Conservation (phyloP, 2,329 filamentous ascomycete genomes). For the Cryphonectria carpinicola region DNA sequence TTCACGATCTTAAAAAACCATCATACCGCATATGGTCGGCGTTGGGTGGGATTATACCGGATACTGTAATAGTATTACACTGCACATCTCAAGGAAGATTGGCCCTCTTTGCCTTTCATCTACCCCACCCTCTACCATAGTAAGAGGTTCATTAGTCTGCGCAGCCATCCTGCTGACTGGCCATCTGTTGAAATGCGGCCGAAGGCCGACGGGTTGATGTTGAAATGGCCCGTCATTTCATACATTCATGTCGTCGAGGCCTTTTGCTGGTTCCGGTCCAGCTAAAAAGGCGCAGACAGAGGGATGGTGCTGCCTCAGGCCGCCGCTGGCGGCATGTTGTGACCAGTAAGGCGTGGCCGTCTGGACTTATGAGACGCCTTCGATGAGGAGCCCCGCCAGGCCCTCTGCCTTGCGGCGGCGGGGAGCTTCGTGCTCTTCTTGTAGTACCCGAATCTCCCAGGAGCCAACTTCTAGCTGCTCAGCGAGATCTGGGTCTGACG, state of each 20-base stretch:
- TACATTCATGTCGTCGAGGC: background rate
- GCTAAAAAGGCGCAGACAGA: background rate
- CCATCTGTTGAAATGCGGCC: background rate
- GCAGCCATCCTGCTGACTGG: background rate
- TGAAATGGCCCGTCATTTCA: background rate
- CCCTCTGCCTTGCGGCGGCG: background rate
- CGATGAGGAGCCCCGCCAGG: background rate
- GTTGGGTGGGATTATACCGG: background rate
- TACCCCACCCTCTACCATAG: background rate
- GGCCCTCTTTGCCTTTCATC: background rate
- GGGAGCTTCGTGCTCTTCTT: background rate
- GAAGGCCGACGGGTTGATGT: background rate
- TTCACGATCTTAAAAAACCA: background rate
- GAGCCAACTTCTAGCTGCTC: background rate
- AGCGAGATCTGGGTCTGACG: conserved; percentile 2
- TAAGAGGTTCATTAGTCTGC: background rate
- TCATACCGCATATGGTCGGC: conserved; percentile 10
- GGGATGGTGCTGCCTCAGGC: background rate
- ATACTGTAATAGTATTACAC: conserved; percentile 18
- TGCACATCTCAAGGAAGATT: background rate
- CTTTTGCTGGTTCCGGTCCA: background rate
- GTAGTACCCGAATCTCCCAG: background rate
- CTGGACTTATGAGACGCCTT: background rate
- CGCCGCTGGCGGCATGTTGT: background rate
- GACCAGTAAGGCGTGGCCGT: background rate